Evolutionary conservation across 148 eudicot genomes (phyloP), one percentile per base, ranked within the genome.

Genomic region (Arctostaphylos glauca): DNA sequence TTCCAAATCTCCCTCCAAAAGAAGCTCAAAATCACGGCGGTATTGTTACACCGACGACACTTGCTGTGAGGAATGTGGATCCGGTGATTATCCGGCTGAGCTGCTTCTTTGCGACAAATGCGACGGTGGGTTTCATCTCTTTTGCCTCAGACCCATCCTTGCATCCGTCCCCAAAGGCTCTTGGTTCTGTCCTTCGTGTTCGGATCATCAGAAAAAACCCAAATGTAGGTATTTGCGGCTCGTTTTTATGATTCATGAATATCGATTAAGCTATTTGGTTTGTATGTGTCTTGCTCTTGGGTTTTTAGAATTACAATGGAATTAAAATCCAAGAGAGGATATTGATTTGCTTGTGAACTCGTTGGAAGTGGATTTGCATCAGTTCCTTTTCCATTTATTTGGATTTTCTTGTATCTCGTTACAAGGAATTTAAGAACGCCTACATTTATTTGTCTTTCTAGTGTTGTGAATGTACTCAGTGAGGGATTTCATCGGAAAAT

Each of bases 101-200:
- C 88, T 95, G 52, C 85, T 95, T 3, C 81, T 95, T 0, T 95
- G 98, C 73, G 98, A 95, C 62, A 87, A 91, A 1, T 95, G 98
- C 53, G 99, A 94, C 77, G 62, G 83, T 23, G 99, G 99, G 14
- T 96, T 80, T 76, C 99, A 96, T 80, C 81, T 94, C 19, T 94
- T 88, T 77, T 96, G 99, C 77, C 92, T 96, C 49, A 84, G 87
- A 10, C 99, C 99, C 25, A 89, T 93, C 56, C 95, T 96, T 38
- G 86, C 68, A 1, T 84, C 97, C 38, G 93, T 96, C 47, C 99
- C 99, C 53, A 84, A 85, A 59, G 90, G 88, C 46, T 84, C 88
- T 72, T 96, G 99, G 99, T 90, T 92, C 76, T 96, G 98, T 81
- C 91, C 91, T 3, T 56, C 77, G 77, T 96, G 99, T 80, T 88